Base-by-base conservation (phyloP, 371 early-diverging fungal species). In the Phascolomyces articulosus region DNA sequence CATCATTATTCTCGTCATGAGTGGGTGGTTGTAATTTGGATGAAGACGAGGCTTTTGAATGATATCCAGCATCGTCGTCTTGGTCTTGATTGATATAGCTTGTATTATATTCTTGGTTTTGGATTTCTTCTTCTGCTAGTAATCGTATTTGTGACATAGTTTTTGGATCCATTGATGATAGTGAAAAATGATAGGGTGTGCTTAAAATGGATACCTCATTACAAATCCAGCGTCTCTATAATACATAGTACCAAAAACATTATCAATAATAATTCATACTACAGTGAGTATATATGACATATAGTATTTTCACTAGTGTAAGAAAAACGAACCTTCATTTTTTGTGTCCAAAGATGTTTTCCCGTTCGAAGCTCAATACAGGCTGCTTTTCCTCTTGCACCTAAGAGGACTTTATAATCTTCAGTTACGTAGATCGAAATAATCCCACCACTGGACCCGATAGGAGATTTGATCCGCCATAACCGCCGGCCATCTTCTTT, bases 161-260 rank as follows among this genome's bases (percentile, higher is more conserved):
- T 4, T 44, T 16, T 18, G 44, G 4, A 15, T n/a, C 44, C n/a
- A 44, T 4, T n/a, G 44, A 44, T 18, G 16, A n/a, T n/a, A 44
- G 16, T 16, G 44, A 16, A 8, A 13, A 4, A n/a, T n/a, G 15
- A 4, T 15, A 51, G 7, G 51, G 51, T 20, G 51, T 51, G 51
- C 51, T 51, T n/a, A 51, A 24, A 13, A 51, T 51, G 23, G 51
- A 51, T 13, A 51, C 60, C n/a, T 59, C 47, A 40, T 59, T 59
- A 16, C 60, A 59, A 29, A 59, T 20, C 60, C 60, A 59, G 18
- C 60, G 60, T 59, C 60, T 20, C 60, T 59, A 28, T 40, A 59
- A 28, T 55, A 2, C 34, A 55, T 20, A 23, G n/a, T n/a, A n/a
- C n/a, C n/a, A n/a, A n/a, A n/a, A n/a, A n/a, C n/a, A n/a, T n/a